Conservation (phyloP, 23 red algal genomes). For the Gracilariopsis chorda region DNA sequence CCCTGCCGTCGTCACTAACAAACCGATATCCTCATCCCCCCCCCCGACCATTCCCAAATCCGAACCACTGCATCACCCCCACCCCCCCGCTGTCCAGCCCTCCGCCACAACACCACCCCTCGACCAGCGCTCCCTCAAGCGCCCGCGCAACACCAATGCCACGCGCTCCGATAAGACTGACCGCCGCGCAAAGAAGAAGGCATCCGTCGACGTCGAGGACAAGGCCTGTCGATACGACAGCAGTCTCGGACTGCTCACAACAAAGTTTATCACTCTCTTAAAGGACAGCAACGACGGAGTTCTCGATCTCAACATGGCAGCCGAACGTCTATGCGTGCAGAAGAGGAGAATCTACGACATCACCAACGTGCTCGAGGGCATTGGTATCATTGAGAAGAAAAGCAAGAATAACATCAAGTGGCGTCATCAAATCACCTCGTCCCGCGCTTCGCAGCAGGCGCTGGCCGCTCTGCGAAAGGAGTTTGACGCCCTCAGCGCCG, state of each 20-base stretch:
- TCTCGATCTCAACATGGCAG: conserved; percentile 89
- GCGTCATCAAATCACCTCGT: conserved; percentile 46
- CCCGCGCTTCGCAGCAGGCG: conserved; percentile 41
- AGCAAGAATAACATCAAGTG: conserved; percentile 97
- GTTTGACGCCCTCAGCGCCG: conserved; percentile 46
- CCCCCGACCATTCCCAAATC: not conserved
- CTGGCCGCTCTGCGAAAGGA: conserved; percentile 53
- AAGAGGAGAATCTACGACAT: conserved; percentile 99
- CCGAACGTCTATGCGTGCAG: conserved; percentile 80
- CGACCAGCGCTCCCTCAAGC: conserved; percentile 7
- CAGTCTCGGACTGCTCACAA: conserved; percentile 87
- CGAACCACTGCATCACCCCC: not conserved
- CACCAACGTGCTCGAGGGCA: conserved; percentile 99
- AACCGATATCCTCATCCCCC: not conserved
- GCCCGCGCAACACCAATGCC: not conserved
- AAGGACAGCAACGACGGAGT: conserved; percentile 74
- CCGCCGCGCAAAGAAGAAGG: conserved; percentile 6
- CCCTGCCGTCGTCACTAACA: not conserved
- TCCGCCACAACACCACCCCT: not conserved
- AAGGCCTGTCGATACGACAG: conserved; percentile 81
- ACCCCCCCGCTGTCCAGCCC: not conserved
- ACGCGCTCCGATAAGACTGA: not conserved
- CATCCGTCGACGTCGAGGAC: not conserved
- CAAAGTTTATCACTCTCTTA: conserved; percentile 93
- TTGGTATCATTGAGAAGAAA: conserved; percentile 97